phyloP scores from a whole-genome alignment of 2,329 filamentous ascomycete genomes.

The Rhynchosporium agropyri region DNA sequence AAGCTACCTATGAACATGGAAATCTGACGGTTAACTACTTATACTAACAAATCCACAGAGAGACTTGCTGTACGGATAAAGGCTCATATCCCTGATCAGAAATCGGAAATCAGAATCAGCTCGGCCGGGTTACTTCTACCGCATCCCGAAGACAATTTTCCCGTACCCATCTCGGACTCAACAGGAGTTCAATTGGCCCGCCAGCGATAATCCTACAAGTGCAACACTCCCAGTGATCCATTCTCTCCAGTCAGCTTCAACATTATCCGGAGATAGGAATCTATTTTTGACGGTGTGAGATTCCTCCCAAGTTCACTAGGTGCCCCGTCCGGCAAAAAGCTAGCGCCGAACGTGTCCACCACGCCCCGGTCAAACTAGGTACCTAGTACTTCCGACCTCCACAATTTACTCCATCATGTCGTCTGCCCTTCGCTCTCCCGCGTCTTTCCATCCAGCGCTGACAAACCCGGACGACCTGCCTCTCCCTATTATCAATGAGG shows the following conservation, averaged over 20 bases:
- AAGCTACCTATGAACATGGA: background rate
- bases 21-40: background rate
- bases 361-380: conserved; percentile 15
- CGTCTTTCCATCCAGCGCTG: conserved; percentile 55
- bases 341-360: conserved; percentile 16
- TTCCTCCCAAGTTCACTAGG: background rate
- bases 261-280: background rate
- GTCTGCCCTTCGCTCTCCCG: conserved; percentile 50
- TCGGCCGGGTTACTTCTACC: background rate
- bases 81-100: conserved; percentile 10
- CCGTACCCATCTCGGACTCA: background rate
- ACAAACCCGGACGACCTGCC: conserved; percentile 42
- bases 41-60: conserved; percentile 7
- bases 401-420: conserved; percentile 41
- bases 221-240: background rate
- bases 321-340: conserved; percentile 15
- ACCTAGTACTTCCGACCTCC: conserved; percentile 15
- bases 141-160: background rate
- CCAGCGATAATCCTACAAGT: background rate
- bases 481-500: conserved; percentile 37
- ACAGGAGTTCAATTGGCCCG: background rate
- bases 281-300: background rate
- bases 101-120: conserved; percentile 15
- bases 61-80: conserved; percentile 5
- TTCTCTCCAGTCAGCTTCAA: background rate